A percentile compares a stretch with the other conserved stretches of the same genome.
Conservation (phyloP, 306 rosid species). For the Inga oerstediana region DNA sequence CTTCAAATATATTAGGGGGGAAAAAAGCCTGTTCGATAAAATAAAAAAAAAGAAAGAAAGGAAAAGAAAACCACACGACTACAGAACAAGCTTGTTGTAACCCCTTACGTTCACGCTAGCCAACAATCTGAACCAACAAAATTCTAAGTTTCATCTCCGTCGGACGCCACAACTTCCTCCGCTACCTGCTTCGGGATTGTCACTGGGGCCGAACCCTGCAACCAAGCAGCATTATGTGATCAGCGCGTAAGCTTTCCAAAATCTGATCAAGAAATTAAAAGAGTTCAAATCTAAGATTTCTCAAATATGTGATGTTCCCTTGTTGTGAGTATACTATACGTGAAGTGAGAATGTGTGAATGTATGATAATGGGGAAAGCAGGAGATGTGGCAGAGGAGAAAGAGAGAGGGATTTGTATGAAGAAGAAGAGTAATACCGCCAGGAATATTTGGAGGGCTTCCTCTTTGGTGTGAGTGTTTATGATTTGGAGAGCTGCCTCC, state of each 20-base stretch:
- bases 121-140: background rate
- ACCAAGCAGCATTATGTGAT: background rate
- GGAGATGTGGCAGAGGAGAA: background rate
- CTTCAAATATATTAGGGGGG: background rate
- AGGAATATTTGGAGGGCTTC: conserved; percentile 49
- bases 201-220: conserved; percentile 39
- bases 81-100: background rate
- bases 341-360: background rate
- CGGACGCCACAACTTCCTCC: conserved; percentile 16
- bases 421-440: conserved; percentile 4
- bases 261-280: background rate
- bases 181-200: background rate
- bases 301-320: background rate
- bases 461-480: conserved; percentile 36
- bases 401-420: background rate
- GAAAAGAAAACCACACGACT: background rate
- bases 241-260: background rate
- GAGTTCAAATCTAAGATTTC: background rate
- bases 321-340: background rate
- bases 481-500: conserved; percentile 43
- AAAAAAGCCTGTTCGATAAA: conserved; percentile 4
- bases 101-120: background rate
- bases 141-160: conserved; percentile 16
- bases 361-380: background rate
- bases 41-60: background rate